Base-by-base conservation (phyloP, 257 asterid species). In the Voacanga thouarsii region DNA sequence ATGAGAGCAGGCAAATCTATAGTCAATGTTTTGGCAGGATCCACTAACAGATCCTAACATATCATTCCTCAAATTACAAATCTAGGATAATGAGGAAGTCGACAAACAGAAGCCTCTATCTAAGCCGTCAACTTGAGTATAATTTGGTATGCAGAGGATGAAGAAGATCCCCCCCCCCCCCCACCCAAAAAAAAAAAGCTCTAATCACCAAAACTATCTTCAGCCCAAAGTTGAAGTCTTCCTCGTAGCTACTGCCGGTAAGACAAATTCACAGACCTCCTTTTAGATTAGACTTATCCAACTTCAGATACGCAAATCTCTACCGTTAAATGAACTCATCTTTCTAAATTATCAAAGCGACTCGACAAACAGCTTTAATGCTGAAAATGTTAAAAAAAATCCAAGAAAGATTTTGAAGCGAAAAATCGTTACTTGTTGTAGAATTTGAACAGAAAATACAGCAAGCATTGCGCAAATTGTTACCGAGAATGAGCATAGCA, bases 401-500 rank as follows among this genome's bases (percentile, higher is more conserved):
- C 59, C 49, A 12, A 63, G 16, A 28, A 19, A 50, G 47, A 47
- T 8, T 23, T 68, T 39, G 7, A 39, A 37, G 50, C 23, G 18
- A 39, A 33, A 67, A 39, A 16, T 67, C 49, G 51, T 67, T 15
- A 18, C 4, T 9, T 16, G 57, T 5, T 24, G 57, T 47, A n/a
- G 18, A 45, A 70, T 70, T 70, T 70, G 57, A 43, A 70, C 33
- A 60, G 12, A 44, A 61, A 56, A 39, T 10, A 9, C 0, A 23
- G 26, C 2, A 7, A 37, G 1, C 3, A 18, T 26, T 16, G 18
- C 4, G 37, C 55, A 5, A 60, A 71, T 43, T 6, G 12, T 24
- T 83, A 93, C 98, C 97, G 2, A 92, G 89, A 78, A 95, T 92
- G 41, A 95, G 97, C 95, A 93, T 85, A 50, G 98, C 98, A 76